These are phyloP conservation scores for Colletotrichum destructivum DNA, from an alignment of 2,329 filamentous ascomycete species.

Conservation along the genomic window DNA sequence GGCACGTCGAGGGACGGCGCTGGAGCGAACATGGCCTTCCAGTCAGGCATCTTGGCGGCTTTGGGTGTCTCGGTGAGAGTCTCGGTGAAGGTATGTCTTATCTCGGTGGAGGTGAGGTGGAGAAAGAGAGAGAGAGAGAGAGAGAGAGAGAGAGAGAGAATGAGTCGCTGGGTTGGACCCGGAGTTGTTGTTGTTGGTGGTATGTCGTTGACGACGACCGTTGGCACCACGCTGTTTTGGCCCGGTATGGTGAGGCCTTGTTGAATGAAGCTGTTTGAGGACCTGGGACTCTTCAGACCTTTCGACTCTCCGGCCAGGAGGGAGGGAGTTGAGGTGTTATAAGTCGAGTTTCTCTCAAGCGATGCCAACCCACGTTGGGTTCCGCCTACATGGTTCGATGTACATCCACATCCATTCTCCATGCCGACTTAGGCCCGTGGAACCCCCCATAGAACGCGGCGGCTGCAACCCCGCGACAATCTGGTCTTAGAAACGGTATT, in stretches of 20 bases:
- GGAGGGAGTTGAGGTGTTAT: conserved; percentile 19
- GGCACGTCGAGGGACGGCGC: conserved; percentile 52
- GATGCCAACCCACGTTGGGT: not conserved
- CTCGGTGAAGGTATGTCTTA: conserved; percentile 3
- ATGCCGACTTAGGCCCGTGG: conserved; percentile 24
- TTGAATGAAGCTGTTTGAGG: not conserved
- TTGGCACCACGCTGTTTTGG: conserved; percentile 1
- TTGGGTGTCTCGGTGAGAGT: not conserved
- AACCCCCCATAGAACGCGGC: conserved; percentile 19
- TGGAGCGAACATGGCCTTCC: conserved; percentile 39
- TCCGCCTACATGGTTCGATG: conserved; percentile 31
- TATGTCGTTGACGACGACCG: not conserved
- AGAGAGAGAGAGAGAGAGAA: too few relatives aligned
- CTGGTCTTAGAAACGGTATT: conserved; percentile 39
- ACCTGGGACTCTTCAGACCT: not conserved
- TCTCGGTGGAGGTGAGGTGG: not conserved
- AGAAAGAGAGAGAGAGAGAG: too few relatives aligned
- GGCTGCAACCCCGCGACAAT: conserved; percentile 29
- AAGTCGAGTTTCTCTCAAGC: not conserved
- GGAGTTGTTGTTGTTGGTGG: too few relatives aligned
- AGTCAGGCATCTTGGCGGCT: conserved; percentile 39
- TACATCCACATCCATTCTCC: conserved; percentile 3
- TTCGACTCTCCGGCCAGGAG: not conserved
- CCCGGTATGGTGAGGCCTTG: not conserved
- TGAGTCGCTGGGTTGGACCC: not conserved